These are phyloP conservation scores for Hypoxylon sp. DNA, from an alignment of 2,329 filamentous ascomycete species.

Conservation along the genomic window DNA sequence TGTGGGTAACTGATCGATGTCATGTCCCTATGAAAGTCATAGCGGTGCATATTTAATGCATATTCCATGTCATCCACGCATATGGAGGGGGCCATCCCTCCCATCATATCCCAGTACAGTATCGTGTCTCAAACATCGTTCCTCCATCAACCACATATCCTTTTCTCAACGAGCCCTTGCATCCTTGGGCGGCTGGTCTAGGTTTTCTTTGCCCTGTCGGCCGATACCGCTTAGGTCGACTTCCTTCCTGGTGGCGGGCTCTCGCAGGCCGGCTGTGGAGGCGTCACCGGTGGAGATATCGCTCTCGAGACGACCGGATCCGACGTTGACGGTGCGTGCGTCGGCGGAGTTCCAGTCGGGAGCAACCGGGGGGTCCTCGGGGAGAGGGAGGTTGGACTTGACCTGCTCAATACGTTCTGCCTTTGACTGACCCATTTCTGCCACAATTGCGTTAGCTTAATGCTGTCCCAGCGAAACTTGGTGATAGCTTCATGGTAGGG, in stretches of 20 bases:
- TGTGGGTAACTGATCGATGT: constrained; percentile 5
- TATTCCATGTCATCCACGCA: not conserved
- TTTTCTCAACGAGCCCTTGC: constrained; percentile 58
- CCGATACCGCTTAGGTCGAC: constrained; percentile 72
- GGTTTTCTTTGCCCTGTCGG: constrained; percentile 71
- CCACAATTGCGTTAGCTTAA: not conserved
- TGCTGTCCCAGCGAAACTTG: not conserved
- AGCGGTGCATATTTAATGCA: constrained; percentile 5
- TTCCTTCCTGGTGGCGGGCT: constrained; percentile 69
- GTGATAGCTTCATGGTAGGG: not conserved
- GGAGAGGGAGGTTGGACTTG: constrained; percentile 81
- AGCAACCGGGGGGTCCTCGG: constrained; percentile 80
- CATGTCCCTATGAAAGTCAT: constrained; percentile 12
- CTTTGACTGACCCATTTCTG: constrained; percentile 66
- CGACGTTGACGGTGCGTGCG: constrained; percentile 76
- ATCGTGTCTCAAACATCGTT: not conserved
- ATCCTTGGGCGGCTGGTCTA: constrained; percentile 70
- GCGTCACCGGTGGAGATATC: constrained; percentile 65
- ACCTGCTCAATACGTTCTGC: constrained; percentile 74
- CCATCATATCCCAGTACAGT: not conserved
- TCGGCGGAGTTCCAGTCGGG: constrained; percentile 85
- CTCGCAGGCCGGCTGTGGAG: constrained; percentile 67
- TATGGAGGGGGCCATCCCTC: not conserved
- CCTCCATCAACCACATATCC: not conserved
- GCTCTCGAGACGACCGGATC: constrained; percentile 69